Evolutionary conservation across 305 asterid species (phyloP).

Genomic region (Withania somnifera): DNA sequence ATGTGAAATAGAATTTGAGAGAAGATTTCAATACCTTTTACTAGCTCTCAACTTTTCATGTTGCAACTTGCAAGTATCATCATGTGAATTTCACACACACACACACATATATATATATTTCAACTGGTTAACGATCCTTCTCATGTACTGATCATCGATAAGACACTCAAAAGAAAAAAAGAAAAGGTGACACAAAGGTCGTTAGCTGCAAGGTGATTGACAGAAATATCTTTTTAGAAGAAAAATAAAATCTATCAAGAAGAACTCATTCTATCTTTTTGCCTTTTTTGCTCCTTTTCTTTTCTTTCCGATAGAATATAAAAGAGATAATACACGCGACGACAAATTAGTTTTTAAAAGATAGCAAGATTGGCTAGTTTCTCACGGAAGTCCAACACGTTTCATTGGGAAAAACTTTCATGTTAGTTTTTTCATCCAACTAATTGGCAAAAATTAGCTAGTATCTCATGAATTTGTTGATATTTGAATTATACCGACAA

Average conservation of each 20-base stretch:
- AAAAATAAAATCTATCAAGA: not conserved
- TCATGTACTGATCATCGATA: not conserved
- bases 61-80: not conserved
- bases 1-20: not conserved
- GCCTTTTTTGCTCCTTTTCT: not conserved
- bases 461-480: not conserved
- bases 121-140: not conserved
- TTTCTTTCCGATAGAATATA: not conserved
- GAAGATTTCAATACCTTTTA: not conserved
- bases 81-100: too few relatives aligned
- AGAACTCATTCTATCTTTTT: not conserved
- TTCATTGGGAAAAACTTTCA: too few relatives aligned
- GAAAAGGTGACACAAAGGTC: not conserved
- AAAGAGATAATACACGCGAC: not conserved
- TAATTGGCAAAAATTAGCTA: too few relatives aligned
- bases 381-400: not conserved
- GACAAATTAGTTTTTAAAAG: not conserved
- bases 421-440: too few relatives aligned
- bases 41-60: not conserved
- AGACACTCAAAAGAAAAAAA: not conserved
- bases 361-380: not conserved
- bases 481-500: not conserved
- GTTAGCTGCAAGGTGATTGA: not conserved
- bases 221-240: not conserved
- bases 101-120: not conserved